Evolutionary conservation across 2,329 filamentous ascomycete genomes (phyloP).

Genomic region (Colletotrichum karsti): DNA sequence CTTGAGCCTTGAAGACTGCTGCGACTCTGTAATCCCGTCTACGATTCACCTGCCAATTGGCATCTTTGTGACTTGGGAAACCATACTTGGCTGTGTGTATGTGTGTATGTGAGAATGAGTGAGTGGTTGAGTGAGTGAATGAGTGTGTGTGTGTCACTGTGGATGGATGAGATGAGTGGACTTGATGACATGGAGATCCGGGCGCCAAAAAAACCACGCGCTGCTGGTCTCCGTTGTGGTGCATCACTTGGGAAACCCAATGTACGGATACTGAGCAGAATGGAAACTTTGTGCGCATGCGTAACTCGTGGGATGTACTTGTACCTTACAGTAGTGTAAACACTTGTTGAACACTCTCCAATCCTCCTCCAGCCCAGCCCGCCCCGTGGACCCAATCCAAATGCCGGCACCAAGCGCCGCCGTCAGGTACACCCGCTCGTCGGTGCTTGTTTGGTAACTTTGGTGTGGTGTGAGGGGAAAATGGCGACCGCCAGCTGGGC

Average conservation of each 20-base stretch:
- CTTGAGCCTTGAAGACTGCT: background rate
- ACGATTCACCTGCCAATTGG: background rate
- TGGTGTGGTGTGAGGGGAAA: background rate
- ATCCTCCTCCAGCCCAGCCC: background rate
- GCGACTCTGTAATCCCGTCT: background rate
- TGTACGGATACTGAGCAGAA: background rate
- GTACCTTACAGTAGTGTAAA: background rate
- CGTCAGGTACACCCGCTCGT: conserved; percentile 14
- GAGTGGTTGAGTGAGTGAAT: too few relatives aligned
- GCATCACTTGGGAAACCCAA: background rate
- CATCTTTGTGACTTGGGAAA: background rate
- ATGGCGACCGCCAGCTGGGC: background rate
- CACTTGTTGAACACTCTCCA: background rate
- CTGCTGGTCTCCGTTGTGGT: background rate
- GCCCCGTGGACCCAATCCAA: conserved; percentile 7
- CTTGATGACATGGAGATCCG: background rate
- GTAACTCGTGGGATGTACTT: background rate
- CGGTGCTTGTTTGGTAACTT: too few relatives aligned
- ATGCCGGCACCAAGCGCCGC: conserved; percentile 20
- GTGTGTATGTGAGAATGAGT: too few relatives aligned
- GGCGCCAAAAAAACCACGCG: background rate
- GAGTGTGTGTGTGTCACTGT: background rate
- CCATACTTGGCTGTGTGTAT: background rate
- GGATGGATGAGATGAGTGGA: background rate
- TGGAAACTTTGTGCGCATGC: background rate